A percentile compares a stretch with the other conserved stretches of the same genome.
Conservation (phyloP, 1,139 yeast genomes). For the Geotrichum europaeum region DNA sequence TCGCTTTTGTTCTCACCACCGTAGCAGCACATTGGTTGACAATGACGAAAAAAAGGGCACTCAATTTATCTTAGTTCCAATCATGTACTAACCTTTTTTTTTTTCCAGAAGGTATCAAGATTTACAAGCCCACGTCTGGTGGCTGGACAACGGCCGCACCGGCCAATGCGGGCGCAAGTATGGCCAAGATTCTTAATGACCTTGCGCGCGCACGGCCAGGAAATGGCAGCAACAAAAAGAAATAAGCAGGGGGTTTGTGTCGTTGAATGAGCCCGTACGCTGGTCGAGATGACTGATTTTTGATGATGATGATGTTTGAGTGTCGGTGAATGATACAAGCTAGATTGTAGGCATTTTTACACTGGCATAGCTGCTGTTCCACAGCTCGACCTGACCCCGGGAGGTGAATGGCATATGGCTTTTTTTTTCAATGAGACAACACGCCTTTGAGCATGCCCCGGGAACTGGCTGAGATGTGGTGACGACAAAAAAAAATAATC, state of each 20-base stretch:
- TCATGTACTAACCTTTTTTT: background rate
- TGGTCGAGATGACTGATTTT: too few species aligned
- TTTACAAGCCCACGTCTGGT: conserved; percentile 9
- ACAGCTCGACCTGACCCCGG: too few species aligned
- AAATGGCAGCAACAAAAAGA: background rate
- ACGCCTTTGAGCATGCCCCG: too few species aligned
- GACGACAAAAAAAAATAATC: too few species aligned
- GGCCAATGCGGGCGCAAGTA: background rate
- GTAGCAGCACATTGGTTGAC: background rate
- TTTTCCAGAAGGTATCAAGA: background rate
- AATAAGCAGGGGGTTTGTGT: background rate
- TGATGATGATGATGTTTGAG: background rate
- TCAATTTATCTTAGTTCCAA: background rate
- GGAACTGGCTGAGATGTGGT: too few species aligned
- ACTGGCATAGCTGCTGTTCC: too few species aligned
- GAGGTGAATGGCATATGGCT: too few species aligned
- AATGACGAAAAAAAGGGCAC: background rate
- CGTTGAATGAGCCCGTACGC: too few species aligned
- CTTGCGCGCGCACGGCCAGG: background rate
- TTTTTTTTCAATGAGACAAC: too few species aligned
- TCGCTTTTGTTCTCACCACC: too few species aligned
- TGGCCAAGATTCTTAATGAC: background rate
- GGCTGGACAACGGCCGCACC: conserved; percentile 6
- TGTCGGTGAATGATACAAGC: background rate
- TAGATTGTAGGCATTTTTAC: too few species aligned